A percentile compares a stretch with the other conserved stretches of the same genome.
phyloP scores from a whole-genome alignment of 345 rosid genomes.

The Erodium maritimum region DNA sequence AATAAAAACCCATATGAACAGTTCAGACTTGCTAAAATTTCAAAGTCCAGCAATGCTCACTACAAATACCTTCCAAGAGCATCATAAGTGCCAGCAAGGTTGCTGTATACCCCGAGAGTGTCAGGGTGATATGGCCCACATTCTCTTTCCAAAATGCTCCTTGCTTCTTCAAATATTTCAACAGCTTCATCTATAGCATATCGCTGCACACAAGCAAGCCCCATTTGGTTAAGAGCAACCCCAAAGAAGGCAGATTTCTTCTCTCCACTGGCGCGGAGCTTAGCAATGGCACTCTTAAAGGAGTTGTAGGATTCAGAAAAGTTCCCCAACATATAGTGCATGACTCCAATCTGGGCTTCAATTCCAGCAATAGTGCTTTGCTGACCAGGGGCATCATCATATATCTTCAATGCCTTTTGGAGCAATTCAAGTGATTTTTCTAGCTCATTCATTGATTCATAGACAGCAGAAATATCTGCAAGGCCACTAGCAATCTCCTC shows the following conservation, averaged over 20 bases:
- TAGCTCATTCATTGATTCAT: slow-evolving; percentile 78
- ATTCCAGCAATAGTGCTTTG: slow-evolving; percentile 70
- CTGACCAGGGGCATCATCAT: slow-evolving; percentile 58
- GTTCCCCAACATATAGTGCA: slow-evolving; percentile 76
- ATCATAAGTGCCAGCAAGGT: slow-evolving; percentile 91
- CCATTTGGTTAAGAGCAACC: slow-evolving; percentile 89
- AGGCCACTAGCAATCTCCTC: slow-evolving; percentile 85
- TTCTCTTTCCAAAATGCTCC: slow-evolving; percentile 57
- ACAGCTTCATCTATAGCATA: slow-evolving; percentile 61
- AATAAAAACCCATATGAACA: neutral
- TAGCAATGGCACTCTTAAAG: slow-evolving; percentile 47
- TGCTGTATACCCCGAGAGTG: slow-evolving; percentile 82
- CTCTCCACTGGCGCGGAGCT: slow-evolving; percentile 62
- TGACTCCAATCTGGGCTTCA: slow-evolving; percentile 91
- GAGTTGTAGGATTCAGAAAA: slow-evolving; percentile 62
- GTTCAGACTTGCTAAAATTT: too few relatives aligned
- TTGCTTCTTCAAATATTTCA: slow-evolving; percentile 79
- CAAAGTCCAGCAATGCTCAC: neutral
- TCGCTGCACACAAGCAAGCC: slow-evolving; percentile 75
- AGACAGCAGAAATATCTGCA: slow-evolving; percentile 67
- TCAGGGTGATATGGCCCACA: slow-evolving; percentile 78
- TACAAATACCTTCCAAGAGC: slow-evolving; percentile 69
- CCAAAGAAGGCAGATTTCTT: slow-evolving; percentile 80
- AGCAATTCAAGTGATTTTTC: slow-evolving; percentile 65
- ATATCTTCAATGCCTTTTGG: slow-evolving; percentile 62